Evolutionary conservation across 78 protist genomes (phyloP).

Genomic region (Dictyostelium firmibasis): DNA sequence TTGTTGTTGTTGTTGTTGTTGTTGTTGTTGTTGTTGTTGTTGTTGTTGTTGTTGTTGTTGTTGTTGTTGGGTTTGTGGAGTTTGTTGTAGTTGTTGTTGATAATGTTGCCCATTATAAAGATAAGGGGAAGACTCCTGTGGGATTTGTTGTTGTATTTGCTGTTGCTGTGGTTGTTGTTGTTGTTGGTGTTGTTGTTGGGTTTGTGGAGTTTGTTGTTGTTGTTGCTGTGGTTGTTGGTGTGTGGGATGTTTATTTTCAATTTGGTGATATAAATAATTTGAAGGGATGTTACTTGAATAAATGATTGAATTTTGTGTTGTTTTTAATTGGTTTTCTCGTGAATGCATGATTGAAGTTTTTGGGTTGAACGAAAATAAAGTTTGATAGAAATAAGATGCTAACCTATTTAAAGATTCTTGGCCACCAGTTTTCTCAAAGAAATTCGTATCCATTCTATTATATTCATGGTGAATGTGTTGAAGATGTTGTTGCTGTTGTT

Average conservation of each 20-base stretch:
- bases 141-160: background rate
- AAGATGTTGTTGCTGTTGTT: background rate
- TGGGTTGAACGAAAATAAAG: constrained; percentile 14
- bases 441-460: background rate
- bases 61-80: too few species aligned
- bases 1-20: background rate
- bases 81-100: constrained; percentile 23
- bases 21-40: background rate
- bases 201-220: background rate
- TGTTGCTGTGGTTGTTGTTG: background rate
- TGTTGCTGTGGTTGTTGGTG: background rate
- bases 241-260: background rate
- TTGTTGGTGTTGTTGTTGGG: background rate
- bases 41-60: too few species aligned
- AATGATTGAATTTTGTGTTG: background rate
- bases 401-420: background rate
- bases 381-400: constrained; percentile 13
- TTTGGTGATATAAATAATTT: background rate
- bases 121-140: too few species aligned
- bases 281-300: background rate
- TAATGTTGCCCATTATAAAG: too few species aligned
- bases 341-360: background rate
- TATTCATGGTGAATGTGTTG: background rate
- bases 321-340: background rate
- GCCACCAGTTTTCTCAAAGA: background rate